A percentile compares a stretch with the other conserved stretches of the same genome.
phyloP scores from a whole-genome alignment of 106 monocot genomes.

The Cymbidium sinense region DNA sequence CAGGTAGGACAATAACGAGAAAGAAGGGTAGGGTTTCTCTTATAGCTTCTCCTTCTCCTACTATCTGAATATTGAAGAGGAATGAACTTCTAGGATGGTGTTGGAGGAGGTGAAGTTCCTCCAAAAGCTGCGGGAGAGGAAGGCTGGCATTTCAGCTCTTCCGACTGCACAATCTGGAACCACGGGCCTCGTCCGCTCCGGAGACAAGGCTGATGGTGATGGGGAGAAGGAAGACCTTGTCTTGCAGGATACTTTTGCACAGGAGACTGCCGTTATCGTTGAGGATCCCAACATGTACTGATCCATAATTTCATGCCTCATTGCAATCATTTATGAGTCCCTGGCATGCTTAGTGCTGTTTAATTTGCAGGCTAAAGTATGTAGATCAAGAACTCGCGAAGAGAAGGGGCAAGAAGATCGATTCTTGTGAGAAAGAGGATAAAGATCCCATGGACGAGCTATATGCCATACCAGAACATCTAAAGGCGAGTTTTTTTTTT shows the following conservation, averaged over 20 bases:
- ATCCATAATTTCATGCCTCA: background rate
- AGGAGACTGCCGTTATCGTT: slow-evolving; percentile 90
- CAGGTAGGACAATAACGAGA: background rate
- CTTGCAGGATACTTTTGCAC: slow-evolving; percentile 92
- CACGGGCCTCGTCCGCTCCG: slow-evolving; percentile 10
- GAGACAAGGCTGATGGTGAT: slow-evolving; percentile 31
- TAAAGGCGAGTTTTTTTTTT: slow-evolving; percentile 38
- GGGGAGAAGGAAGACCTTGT: slow-evolving; percentile 82
- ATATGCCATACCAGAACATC: slow-evolving; percentile 79
- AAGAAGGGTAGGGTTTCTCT: background rate
- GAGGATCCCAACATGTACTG: slow-evolving; percentile 95
- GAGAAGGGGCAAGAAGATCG: slow-evolving; percentile 54
- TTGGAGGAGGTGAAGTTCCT: slow-evolving; percentile 90
- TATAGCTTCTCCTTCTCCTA: background rate
- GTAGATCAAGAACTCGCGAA: slow-evolving; percentile 87
- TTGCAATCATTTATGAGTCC: background rate
- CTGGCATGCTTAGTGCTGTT: background rate
- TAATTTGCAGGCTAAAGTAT: slow-evolving; percentile 62
- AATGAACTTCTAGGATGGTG: slow-evolving; percentile 31
- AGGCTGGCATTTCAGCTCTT: slow-evolving; percentile 61
- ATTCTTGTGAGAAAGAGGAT: slow-evolving; percentile 49
- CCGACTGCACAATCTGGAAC: slow-evolving; percentile 3
- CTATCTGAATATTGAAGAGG: background rate
- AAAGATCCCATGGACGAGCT: slow-evolving; percentile 77
- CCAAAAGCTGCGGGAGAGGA: slow-evolving; percentile 90